phyloP scores from a whole-genome alignment of 1,284 basidiomycete genomes.

The Baeospora myosura region DNA sequence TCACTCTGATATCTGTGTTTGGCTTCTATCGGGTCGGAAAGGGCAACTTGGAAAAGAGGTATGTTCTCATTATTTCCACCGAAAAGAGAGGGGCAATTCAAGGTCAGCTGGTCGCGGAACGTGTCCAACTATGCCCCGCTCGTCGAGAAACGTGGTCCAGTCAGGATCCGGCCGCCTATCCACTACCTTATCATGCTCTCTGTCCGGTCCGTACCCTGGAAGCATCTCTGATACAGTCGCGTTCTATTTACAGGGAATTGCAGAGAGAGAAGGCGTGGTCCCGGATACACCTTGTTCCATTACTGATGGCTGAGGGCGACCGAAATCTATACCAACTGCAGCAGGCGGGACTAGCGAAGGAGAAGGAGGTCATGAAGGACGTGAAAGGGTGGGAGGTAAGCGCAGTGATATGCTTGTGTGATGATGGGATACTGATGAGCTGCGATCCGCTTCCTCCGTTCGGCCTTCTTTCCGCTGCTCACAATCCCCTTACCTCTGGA shows the following conservation, averaged over 20 bases:
- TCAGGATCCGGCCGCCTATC: constrained; percentile 58
- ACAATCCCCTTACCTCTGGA: constrained; percentile 10
- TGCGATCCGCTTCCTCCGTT: constrained; percentile 14
- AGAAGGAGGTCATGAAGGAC: constrained; percentile 94
- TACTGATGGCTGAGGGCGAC: constrained; percentile 90
- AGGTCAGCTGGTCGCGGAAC: constrained; percentile 58
- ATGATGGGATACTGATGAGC: constrained; percentile 23
- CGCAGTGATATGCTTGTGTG: constrained; percentile 19
- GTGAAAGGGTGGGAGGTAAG: constrained; percentile 92
- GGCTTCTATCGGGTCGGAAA: constrained; percentile 90
- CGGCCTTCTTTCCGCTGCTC: constrained; percentile 11
- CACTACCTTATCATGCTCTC: constrained; percentile 34
- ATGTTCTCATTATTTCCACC: constrained; percentile 23
- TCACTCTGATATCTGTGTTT: constrained; percentile 80
- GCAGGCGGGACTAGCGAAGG: constrained; percentile 73
- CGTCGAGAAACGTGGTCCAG: constrained; percentile 53
- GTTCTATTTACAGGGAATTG: constrained; percentile 67
- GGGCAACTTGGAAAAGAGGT: constrained; percentile 92
- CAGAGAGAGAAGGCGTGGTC: constrained; percentile 93
- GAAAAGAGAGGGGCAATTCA: constrained; percentile 16
- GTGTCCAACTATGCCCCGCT: constrained; percentile 47
- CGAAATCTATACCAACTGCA: constrained; percentile 82
- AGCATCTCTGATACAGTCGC: constrained; percentile 26
- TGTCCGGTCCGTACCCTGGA: constrained; percentile 32
- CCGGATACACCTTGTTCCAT: constrained; percentile 88